Conservation (phyloP, 192 early-diverging fungal species). For the Umbelopsis sp. region DNA sequence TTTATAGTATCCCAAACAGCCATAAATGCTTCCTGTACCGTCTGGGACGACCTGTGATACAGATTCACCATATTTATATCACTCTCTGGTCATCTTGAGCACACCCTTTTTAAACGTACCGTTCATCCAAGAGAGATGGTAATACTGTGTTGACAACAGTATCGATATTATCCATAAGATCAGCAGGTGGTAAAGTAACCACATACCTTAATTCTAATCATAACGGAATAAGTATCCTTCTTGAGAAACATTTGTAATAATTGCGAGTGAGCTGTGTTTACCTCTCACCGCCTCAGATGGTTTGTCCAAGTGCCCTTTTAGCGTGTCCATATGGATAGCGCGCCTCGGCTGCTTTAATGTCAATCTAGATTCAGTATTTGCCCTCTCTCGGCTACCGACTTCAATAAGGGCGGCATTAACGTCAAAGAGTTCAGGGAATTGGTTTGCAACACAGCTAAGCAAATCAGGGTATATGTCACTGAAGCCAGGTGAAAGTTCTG, state of each 20-base stretch:
- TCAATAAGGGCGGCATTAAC: conserved; percentile 14
- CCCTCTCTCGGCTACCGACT: neutral
- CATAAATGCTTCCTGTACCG: conserved; percentile 29
- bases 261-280: neutral
- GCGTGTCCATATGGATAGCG: too few species aligned
- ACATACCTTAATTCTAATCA: neutral
- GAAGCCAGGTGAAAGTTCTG: conserved; percentile 32
- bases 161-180: neutral
- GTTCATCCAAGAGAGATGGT: neutral
- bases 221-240: too few species aligned
- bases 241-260: neutral
- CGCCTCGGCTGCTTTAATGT: neutral
- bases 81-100: too few species aligned
- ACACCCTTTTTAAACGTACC: neutral
- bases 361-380: neutral
- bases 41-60: neutral
- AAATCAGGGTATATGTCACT: conserved; percentile 42
- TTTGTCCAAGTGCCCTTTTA: neutral
- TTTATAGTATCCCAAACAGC: conserved; percentile 39
- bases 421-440: conserved; percentile 44
- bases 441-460: conserved; percentile 28
- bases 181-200: neutral
- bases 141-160: neutral
- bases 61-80: neutral
- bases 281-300: neutral